A percentile compares a stretch with the other conserved stretches of the same genome.
These are phyloP conservation scores for Cryptosporidium muris DNA, from an alignment of 169 alveolate genomes.

Conservation along the genomic window DNA sequence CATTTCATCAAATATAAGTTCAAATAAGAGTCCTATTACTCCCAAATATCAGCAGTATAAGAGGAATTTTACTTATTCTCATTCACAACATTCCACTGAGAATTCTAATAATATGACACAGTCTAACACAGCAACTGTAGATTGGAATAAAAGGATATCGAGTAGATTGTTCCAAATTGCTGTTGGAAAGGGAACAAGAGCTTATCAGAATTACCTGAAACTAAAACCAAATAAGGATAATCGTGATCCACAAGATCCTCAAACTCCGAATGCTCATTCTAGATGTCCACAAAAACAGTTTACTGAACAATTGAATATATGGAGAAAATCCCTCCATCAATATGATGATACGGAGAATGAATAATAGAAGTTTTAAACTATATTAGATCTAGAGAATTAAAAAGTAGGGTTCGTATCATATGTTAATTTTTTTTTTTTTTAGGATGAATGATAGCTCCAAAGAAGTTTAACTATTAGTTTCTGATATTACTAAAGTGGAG, in stretches of 20 bases:
- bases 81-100: not conserved
- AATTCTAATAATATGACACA: not conserved
- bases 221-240: slow-evolving; percentile 50
- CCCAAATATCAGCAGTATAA: slow-evolving; percentile 25
- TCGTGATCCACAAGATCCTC: slow-evolving; percentile 57
- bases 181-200: slow-evolving; percentile 65
- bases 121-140: not conserved
- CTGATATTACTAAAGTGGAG: no score
- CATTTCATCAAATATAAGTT: not conserved
- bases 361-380: no score
- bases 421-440: not conserved
- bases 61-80: no score
- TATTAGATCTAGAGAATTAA: not conserved
- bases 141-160: slow-evolving; percentile 63
- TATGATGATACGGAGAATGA: slow-evolving; percentile 35
- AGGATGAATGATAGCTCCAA: no score
- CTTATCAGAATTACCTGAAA: slow-evolving; percentile 60
- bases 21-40: not conserved
- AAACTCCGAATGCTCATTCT: slow-evolving; percentile 62
- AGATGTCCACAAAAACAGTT: slow-evolving; percentile 71
- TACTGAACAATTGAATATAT: slow-evolving; percentile 31
- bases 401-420: not conserved
- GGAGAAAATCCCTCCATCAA: slow-evolving; percentile 67
- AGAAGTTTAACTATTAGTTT: no score
- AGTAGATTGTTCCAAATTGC: slow-evolving; percentile 69